phyloP scores from a whole-genome alignment of 2,329 filamentous ascomycete genomes.

The Colletotrichum musicola region DNA sequence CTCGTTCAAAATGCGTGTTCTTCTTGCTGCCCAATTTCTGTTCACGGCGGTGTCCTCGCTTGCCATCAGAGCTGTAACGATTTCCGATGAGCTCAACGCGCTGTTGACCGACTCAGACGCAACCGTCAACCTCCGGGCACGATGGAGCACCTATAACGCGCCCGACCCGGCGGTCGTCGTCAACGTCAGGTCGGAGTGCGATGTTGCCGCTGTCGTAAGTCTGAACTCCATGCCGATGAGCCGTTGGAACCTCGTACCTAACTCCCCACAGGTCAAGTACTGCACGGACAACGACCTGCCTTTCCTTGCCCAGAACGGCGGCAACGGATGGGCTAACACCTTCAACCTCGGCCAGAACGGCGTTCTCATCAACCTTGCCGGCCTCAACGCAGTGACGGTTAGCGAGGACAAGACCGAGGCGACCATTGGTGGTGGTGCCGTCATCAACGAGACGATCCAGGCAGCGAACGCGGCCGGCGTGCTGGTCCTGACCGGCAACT shows the following conservation, averaged over 20 bases:
- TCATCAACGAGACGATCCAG: conserved; percentile 31
- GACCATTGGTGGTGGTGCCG: conserved; percentile 38
- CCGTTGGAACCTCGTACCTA: neutral
- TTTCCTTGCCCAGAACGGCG: conserved; percentile 38
- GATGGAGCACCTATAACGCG: conserved; percentile 26
- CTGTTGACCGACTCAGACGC: conserved; percentile 2
- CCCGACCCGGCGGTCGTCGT: conserved; percentile 14
- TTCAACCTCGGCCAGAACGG: conserved; percentile 38
- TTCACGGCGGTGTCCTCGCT: conserved; percentile 1
- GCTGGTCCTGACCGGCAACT: conserved; percentile 39
- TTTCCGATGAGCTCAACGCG: conserved; percentile 8
- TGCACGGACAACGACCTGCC: conserved; percentile 22
- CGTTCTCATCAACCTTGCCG: conserved; percentile 43
- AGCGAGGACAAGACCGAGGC: conserved; percentile 37
- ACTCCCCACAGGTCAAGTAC: conserved; percentile 21
- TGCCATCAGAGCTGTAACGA: neutral
- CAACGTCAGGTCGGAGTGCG: conserved; percentile 13
- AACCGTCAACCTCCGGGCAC: conserved; percentile 4
- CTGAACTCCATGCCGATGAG: neutral
- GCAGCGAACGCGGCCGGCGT: conserved; percentile 31
- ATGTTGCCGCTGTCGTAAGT: conserved; percentile 23
- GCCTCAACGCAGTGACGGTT: conserved; percentile 41
- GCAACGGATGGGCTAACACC: conserved; percentile 38
- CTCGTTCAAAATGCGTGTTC: no score
- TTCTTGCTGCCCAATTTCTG: no score